Conservation (phyloP, 805 yeast species). For the Sugiyamaella qingdaonensis region DNA sequence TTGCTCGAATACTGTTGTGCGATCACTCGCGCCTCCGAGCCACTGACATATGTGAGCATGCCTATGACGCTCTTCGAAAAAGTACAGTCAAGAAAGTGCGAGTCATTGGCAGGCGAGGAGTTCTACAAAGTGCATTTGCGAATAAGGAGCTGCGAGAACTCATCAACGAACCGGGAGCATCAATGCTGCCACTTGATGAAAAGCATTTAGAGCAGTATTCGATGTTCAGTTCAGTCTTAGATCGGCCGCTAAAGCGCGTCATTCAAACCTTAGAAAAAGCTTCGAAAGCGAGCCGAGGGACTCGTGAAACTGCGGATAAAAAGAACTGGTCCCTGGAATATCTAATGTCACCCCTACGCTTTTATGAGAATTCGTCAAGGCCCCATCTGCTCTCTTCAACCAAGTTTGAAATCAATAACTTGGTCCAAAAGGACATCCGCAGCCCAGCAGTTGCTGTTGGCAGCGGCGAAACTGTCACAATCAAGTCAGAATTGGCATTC, state of each 20-base stretch:
- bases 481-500: conserved; percentile 61
- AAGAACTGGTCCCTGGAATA: conserved; percentile 67
- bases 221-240: conserved; percentile 33
- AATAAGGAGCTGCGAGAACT: conserved; percentile 89
- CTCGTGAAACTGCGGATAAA: conserved; percentile 55
- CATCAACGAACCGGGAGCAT: conserved; percentile 51
- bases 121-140: conserved; percentile 77
- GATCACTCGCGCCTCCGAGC: conserved; percentile 51
- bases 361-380: conserved; percentile 36
- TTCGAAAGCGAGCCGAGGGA: conserved; percentile 41
- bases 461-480: conserved; percentile 33
- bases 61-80: conserved; percentile 48
- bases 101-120: conserved; percentile 82
- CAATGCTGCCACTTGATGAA: conserved; percentile 45
- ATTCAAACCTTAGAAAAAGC: conserved; percentile 59
- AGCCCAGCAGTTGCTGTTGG: conserved; percentile 35
- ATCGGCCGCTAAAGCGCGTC: conserved; percentile 61
- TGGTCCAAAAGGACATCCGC: conserved; percentile 39
- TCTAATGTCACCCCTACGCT: conserved; percentile 58
- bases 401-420: conserved; percentile 45
- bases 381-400: conserved; percentile 41
- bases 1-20: conserved; percentile 72
- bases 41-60: conserved; percentile 70
- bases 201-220: conserved; percentile 31
- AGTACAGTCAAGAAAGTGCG: conserved; percentile 61